phyloP scores from a whole-genome alignment of 176 grass and related monocot genomes.

The Aegilops bicornis region DNA sequence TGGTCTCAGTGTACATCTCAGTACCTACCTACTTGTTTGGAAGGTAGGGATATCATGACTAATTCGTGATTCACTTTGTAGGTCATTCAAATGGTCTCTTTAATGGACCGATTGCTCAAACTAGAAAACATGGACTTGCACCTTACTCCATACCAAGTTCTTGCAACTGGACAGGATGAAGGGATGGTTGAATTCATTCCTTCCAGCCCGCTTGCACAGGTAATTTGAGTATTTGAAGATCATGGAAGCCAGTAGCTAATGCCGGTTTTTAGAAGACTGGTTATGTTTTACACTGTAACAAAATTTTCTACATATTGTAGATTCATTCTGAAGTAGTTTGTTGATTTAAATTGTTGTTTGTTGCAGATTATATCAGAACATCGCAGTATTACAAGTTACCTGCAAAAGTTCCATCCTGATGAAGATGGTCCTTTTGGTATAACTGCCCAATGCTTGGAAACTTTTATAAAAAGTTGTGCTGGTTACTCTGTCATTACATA shows the following conservation, averaged over 20 bases:
- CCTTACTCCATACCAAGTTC: conserved; percentile 82
- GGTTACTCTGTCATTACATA: conserved; percentile 98
- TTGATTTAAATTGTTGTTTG: conserved; percentile 27
- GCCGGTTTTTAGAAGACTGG: conserved; percentile 1
- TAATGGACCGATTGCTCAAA: conserved; percentile 99
- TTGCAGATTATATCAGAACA: conserved; percentile 96
- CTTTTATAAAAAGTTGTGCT: conserved; percentile 99
- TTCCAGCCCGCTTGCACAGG: conserved; percentile 94
- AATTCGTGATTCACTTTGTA: conserved; percentile 21
- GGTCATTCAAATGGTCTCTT: conserved; percentile 97
- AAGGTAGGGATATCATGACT: conserved; percentile 15
- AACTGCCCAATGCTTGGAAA: conserved; percentile 94
- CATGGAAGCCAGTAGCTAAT: conserved; percentile 13
- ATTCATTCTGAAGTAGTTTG: conserved; percentile 15
- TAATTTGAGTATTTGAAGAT: conserved; percentile 38
- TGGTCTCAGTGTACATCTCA: neutral
- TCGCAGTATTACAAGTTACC: conserved; percentile 88
- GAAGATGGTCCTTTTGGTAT: conserved; percentile 97
- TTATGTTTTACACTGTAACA: conserved; percentile 4
- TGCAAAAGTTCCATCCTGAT: conserved; percentile 93
- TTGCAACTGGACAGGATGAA: conserved; percentile 99
- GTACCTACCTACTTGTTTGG: neutral
- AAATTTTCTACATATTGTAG: conserved; percentile 17
- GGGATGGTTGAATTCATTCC: conserved; percentile 96
- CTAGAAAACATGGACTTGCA: conserved; percentile 98